Evolutionary conservation across 2,329 filamentous ascomycete genomes (phyloP), one percentile per base, ranked within the genome.

Genomic region (Neurospora crassa): DNA sequence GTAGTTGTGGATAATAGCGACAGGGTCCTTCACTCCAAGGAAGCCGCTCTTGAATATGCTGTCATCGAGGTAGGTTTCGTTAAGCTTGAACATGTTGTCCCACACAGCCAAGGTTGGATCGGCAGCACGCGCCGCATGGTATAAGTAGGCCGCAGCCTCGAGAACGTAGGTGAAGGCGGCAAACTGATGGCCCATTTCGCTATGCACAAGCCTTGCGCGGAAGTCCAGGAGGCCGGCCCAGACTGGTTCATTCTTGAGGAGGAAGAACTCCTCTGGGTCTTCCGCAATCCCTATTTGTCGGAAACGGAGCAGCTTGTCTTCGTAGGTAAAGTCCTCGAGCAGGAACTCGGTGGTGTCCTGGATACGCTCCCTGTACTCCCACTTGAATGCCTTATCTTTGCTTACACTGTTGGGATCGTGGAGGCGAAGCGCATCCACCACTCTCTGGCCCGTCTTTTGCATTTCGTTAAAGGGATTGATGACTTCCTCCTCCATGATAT

Each of bases 221-320:
- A 78, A 73, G 40, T 76, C 75, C 2, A 78, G 74, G 11, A 78
- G 69, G 0, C 77, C 75, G 0, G 76, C 71, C 73, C 74, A 78
- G 12, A 78, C 72, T 1, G 77, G 77, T 20, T 78, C 75, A 20
- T 71, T 69, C 41, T 73, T 74, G 16, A 76, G 70, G 20, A 77
- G 70, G 18, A 72, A 71, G 63, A 76, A 75, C 1, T 69, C 59
- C 14, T 75, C 72, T 3, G 75, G 72, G 5, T 75, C 69, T 41
- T 76, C 73, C 0, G 41, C 42, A 14, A 75, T 29, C 2, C 73
- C 73, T 18, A 69, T 63, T 43, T 71, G 59, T 12, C 63, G 29
- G 29, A 74, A 74, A 11, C 73, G 70, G 37, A 70, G 69, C 14
- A 71, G 29, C 67, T 75, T 77, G 67, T 76, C 73, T 41, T 73